These are phyloP conservation scores for Aspergillus awamori DNA, from an alignment of 2,329 filamentous ascomycete species.

Conservation along the genomic window DNA sequence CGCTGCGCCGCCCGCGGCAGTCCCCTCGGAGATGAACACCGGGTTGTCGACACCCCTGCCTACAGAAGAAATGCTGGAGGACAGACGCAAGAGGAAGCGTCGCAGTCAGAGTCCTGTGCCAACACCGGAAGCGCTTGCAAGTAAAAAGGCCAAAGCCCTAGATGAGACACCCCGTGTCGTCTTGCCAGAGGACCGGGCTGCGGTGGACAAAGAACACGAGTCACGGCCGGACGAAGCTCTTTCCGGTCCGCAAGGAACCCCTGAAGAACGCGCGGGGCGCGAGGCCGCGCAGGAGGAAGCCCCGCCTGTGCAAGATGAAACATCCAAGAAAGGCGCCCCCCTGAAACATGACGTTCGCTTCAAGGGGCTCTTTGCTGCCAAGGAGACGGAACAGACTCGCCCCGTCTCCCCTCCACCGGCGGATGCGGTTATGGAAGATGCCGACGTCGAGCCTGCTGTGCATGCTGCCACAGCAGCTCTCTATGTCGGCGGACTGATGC, in stretches of 20 bases:
- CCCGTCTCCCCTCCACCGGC: conserved; percentile 31
- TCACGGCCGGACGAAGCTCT: conserved; percentile 16
- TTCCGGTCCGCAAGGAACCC: conserved; percentile 24
- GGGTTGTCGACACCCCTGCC: conserved; percentile 33
- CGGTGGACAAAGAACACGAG: conserved; percentile 17
- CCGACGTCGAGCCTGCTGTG: conserved; percentile 58
- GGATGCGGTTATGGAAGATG: conserved; percentile 38
- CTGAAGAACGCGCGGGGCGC: conserved; percentile 8
- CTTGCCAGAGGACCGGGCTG: conserved; percentile 34
- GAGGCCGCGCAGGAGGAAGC: conserved; percentile 25
- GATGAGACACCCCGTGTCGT: conserved; percentile 39
- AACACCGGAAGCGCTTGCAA: conserved; percentile 55
- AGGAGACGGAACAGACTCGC: conserved; percentile 28
- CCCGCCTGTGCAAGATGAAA: conserved; percentile 18
- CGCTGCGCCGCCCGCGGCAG: conserved; percentile 22
- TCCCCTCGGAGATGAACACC: conserved; percentile 30
- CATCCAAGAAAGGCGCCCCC: conserved; percentile 23
- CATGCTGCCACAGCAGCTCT: conserved; percentile 75
- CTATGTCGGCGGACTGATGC: conserved; percentile 89
- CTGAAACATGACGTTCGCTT: conserved; percentile 51
- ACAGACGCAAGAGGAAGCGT: conserved; percentile 67
- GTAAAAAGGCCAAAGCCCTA: conserved; percentile 59
- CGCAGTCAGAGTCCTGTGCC: conserved; percentile 65
- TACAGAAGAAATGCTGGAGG: conserved; percentile 49
- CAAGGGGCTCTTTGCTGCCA: conserved; percentile 50